A percentile compares a stretch with the other conserved stretches of the same genome.
phyloP scores from a whole-genome alignment of 371 early-diverging fungal genomes.

The Spiromyces aspiralis region DNA sequence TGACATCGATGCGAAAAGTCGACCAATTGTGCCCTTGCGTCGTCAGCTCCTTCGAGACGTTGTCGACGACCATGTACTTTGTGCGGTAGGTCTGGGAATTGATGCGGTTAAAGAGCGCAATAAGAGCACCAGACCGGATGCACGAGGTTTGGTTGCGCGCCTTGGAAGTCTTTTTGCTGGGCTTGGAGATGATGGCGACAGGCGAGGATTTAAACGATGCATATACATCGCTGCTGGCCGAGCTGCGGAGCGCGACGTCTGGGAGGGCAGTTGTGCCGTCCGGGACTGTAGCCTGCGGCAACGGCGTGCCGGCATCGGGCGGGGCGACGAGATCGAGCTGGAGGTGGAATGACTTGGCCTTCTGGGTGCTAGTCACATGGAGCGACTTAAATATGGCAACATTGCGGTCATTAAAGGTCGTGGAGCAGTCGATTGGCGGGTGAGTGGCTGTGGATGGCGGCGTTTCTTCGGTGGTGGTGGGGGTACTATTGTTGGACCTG shows the following conservation, averaged over 20 bases:
- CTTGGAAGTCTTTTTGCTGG: slow-evolving; percentile 67
- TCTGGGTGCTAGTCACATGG: slow-evolving; percentile 55
- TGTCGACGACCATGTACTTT: slow-evolving; percentile 50
- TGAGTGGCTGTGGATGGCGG: slow-evolving; percentile 21
- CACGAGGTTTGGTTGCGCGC: slow-evolving; percentile 57
- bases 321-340: slow-evolving; percentile 34
- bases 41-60: slow-evolving; percentile 37
- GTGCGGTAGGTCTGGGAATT: slow-evolving; percentile 76
- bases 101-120: slow-evolving; percentile 59
- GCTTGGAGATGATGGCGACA: slow-evolving; percentile 68
- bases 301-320: too few relatives aligned
- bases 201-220: slow-evolving; percentile 51
- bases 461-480: too few relatives aligned
- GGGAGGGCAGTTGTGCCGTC: slow-evolving; percentile 3
- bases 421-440: slow-evolving; percentile 20
- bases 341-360: slow-evolving; percentile 38
- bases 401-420: slow-evolving; percentile 25
- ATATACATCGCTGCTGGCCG: slow-evolving; percentile 21
- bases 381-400: slow-evolving; percentile 36
- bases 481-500: not conserved
- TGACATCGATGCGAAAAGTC: slow-evolving; percentile 46
- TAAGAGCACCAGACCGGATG: slow-evolving; percentile 45
- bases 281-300: too few relatives aligned
- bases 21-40: slow-evolving; percentile 63
- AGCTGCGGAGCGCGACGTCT: not conserved